Evolutionary conservation across 139 green algal species (phyloP).

Genomic region (Auxenochlorella pyrenoidosa): DNA sequence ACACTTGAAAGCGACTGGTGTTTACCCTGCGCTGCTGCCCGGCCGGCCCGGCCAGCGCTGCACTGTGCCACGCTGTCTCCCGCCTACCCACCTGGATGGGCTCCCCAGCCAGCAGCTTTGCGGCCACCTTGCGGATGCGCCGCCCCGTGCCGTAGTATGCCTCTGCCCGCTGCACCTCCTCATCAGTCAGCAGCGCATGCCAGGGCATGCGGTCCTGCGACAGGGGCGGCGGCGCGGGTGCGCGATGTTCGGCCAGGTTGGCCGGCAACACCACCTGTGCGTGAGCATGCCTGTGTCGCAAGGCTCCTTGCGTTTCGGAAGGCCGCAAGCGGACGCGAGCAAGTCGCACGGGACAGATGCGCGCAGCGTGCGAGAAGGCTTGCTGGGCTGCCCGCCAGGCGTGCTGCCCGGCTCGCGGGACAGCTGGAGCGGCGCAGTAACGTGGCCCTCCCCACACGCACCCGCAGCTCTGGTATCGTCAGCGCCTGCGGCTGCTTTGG

Average conservation of each 20-base stretch:
- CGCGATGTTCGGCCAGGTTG: no score
- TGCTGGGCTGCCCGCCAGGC: no score
- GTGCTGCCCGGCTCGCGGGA: no score
- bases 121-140: constrained; percentile 10
- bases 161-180: constrained; percentile 34
- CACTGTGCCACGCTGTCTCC: neutral
- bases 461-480: neutral
- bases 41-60: neutral
- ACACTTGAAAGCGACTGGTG: no score
- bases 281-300: no score
- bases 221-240: neutral
- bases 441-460: neutral
- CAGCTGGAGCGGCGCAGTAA: no score
- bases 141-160: constrained; percentile 20
- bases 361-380: no score
- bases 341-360: no score
- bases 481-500: neutral
- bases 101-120: constrained; percentile 29
- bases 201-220: constrained; percentile 22
- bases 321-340: no score
- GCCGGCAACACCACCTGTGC: no score
- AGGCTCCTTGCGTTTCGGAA: no score
- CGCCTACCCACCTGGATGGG: constrained; percentile 15
- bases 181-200: constrained; percentile 10
- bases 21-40: neutral